phyloP scores from a whole-genome alignment of 2,329 filamentous ascomycete species.

The Clonostachys rhizophaga region DNA sequence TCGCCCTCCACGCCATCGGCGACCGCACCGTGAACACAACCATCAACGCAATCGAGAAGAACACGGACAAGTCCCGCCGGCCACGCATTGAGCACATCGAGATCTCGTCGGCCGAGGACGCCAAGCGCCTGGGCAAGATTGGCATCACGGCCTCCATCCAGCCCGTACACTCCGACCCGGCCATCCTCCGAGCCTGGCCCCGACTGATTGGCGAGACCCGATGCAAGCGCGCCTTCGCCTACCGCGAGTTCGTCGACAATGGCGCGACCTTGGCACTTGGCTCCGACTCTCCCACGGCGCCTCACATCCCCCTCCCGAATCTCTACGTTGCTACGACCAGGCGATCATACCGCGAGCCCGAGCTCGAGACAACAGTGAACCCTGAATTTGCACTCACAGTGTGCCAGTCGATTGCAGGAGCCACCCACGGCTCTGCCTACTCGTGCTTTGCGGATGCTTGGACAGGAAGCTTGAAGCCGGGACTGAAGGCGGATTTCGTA shows the following conservation, averaged over 20 bases:
- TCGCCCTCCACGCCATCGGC: conserved; percentile 62
- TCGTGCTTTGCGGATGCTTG: conserved; percentile 52
- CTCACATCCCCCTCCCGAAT: conserved; percentile 48
- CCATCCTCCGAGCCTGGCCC: conserved; percentile 58
- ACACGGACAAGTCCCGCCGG: conserved; percentile 36
- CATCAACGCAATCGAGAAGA: conserved; percentile 46
- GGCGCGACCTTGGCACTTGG: conserved; percentile 53
- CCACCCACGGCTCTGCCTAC: conserved; percentile 50
- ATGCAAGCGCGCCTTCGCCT: conserved; percentile 57
- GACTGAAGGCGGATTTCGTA: conserved; percentile 54
- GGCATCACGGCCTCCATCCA: conserved; percentile 58
- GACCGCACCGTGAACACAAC: conserved; percentile 53
- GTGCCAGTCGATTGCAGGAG: conserved; percentile 47
- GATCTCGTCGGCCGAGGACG: conserved; percentile 49
- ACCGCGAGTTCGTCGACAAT: conserved; percentile 52
- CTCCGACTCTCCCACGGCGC: conserved; percentile 55
- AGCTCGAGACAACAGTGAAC: conserved; percentile 37
- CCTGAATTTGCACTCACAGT: conserved; percentile 46
- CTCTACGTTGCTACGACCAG: conserved; percentile 56
- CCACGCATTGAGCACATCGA: conserved; percentile 65
- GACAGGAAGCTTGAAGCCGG: conserved; percentile 45
- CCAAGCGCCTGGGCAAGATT: conserved; percentile 46
- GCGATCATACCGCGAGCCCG: conserved; percentile 44
- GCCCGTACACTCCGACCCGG: conserved; percentile 55
- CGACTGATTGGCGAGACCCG: conserved; percentile 47